Conservation (phyloP, 1,284 basidiomycete genomes). For the Laetiporus sulphureus region DNA sequence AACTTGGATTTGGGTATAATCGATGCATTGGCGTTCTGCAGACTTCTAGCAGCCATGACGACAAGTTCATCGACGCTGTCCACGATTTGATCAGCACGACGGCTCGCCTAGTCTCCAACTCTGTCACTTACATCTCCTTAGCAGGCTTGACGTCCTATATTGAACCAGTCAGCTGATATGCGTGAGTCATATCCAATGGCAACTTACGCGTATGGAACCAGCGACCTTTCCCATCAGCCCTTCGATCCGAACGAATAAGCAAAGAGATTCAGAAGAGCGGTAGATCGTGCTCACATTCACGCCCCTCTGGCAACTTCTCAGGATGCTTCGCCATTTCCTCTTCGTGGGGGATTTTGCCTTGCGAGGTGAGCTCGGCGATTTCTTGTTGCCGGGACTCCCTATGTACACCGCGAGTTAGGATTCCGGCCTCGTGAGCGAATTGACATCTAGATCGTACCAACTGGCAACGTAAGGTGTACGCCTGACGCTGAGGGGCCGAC, state of each 20-base stretch:
- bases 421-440: too few relatives aligned
- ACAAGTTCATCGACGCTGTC: conserved; percentile 67
- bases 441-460: conserved; percentile 36
- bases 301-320: conserved; percentile 56
- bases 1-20: conserved; percentile 37
- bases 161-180: not conserved
- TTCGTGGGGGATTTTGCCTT: conserved; percentile 74
- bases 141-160: conserved; percentile 70
- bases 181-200: not conserved
- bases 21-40: conserved; percentile 31
- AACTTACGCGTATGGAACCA: conserved; percentile 61
- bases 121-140: conserved; percentile 59
- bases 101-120: not conserved
- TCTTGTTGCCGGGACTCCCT: conserved; percentile 58
- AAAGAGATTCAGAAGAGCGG: too few relatives aligned
- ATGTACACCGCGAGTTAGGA: not conserved
- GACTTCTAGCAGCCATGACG: conserved; percentile 41
- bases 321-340: conserved; percentile 65
- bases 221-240: conserved; percentile 89
- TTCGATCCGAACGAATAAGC: too few relatives aligned
- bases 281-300: conserved; percentile 43
- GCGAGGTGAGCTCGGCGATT: conserved; percentile 50
- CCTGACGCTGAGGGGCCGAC: conserved; percentile 78
- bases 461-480: conserved; percentile 71
- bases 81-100: not conserved